These are phyloP conservation scores for Mortierella sp. DNA, from an alignment of 371 early-diverging fungal genomes.

Conservation along the genomic window DNA sequence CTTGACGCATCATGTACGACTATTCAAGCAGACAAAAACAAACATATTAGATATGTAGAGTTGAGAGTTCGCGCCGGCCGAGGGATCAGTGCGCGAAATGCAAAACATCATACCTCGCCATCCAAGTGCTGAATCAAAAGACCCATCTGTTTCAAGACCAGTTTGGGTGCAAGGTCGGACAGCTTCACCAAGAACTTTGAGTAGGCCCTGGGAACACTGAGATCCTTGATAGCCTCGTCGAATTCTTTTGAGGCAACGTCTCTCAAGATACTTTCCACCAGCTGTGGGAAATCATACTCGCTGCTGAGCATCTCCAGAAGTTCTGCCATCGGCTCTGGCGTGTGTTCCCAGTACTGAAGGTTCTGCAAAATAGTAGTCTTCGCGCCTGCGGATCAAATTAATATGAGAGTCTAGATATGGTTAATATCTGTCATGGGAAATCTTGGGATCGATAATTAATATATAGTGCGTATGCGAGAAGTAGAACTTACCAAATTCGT, in stretches of 20 bases:
- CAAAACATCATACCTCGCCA: slow-evolving; percentile 76
- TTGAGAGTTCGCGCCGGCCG: neutral
- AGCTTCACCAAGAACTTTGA: slow-evolving; percentile 85
- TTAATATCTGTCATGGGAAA: neutral
- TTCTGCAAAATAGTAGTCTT: slow-evolving; percentile 90
- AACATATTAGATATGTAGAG: neutral
- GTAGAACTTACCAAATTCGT: slow-evolving; percentile 72
- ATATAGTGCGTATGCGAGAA: neutral
- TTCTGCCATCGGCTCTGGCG: slow-evolving; percentile 94
- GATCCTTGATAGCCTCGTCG: slow-evolving; percentile 73
- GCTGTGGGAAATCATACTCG: slow-evolving; percentile 75
- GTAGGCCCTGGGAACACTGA: slow-evolving; percentile 86
- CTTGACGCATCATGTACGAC: slow-evolving; percentile 88
- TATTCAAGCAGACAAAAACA: slow-evolving; percentile 40
- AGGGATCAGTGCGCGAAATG: neutral
- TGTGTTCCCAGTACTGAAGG: slow-evolving; percentile 93
- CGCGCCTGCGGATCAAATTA: slow-evolving; percentile 64
- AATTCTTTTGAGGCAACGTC: slow-evolving; percentile 77
- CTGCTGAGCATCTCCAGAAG: slow-evolving; percentile 77
- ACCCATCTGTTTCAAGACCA: slow-evolving; percentile 89
- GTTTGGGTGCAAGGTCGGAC: slow-evolving; percentile 86
- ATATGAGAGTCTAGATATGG: neutral
- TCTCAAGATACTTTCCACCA: slow-evolving; percentile 87
- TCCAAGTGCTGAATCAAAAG: slow-evolving; percentile 87
- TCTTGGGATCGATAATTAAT: no score